These are phyloP conservation scores for Lyophyllum shimeji DNA, from an alignment of 768 basidiomycete species.

Conservation along the genomic window DNA sequence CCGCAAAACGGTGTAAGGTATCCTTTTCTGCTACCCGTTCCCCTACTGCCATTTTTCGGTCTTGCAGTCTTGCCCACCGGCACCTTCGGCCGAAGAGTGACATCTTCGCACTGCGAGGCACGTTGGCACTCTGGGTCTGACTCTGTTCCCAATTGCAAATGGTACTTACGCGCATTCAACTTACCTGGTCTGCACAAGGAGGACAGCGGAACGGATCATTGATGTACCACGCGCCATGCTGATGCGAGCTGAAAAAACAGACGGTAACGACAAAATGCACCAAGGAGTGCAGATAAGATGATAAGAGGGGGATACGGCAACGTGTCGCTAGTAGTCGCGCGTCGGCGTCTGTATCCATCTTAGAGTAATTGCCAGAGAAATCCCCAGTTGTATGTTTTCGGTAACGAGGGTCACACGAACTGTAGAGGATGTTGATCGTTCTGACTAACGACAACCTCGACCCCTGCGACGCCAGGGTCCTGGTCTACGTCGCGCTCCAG, in stretches of 20 bases:
- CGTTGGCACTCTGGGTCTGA: background rate
- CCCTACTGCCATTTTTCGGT: too few relatives aligned
- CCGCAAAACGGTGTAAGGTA: too few relatives aligned
- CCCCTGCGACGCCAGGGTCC: constrained; percentile 33
- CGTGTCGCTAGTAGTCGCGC: background rate
- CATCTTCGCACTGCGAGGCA: background rate
- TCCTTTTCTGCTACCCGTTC: too few relatives aligned
- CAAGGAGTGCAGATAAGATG: background rate
- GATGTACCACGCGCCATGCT: background rate
- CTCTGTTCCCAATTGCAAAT: background rate
- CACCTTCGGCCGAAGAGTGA: background rate
- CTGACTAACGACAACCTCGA: constrained; percentile 71
- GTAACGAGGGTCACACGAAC: constrained; percentile 46
- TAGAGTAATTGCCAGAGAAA: background rate
- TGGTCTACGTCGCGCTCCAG: constrained; percentile 36
- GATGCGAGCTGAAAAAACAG: background rate
- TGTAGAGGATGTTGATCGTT: constrained; percentile 74
- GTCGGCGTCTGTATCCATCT: background rate
- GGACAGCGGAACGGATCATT: background rate
- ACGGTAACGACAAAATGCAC: background rate
- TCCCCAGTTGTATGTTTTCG: background rate
- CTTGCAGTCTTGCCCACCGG: background rate
- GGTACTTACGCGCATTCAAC: background rate
- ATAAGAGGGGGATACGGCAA: background rate
- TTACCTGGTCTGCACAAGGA: background rate